phyloP scores from a whole-genome alignment of 2,329 filamentous ascomycete genomes.

The Coleophoma eucalyptorum region DNA sequence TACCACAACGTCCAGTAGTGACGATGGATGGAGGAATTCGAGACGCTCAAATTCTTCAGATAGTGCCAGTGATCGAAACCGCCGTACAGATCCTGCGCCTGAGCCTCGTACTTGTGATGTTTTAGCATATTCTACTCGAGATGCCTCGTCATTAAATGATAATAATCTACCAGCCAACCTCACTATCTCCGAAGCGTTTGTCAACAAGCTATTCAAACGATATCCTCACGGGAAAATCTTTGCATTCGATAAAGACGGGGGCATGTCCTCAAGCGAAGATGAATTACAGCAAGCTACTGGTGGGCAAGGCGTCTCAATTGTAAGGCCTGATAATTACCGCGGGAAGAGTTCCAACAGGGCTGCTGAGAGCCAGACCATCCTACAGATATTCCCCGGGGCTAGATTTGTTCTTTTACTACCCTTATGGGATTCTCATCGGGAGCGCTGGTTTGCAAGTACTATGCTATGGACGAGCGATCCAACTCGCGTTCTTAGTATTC shows the following conservation, averaged over 20 bases:
- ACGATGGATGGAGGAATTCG: background rate
- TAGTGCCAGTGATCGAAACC: background rate
- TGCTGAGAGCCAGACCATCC: background rate
- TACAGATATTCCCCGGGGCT: background rate
- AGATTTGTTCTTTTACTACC: slow-evolving; percentile 38
- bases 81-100: background rate
- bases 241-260: slow-evolving; percentile 11
- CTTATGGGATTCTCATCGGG: slow-evolving; percentile 40
- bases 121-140: background rate
- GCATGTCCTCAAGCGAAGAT: background rate
- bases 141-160: background rate
- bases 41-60: background rate
- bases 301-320: background rate
- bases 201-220: background rate
- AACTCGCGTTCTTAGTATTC: slow-evolving; percentile 38
- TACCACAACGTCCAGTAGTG: background rate
- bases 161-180: background rate
- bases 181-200: background rate
- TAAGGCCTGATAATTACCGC: background rate
- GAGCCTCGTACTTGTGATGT: background rate
- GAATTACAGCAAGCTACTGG: background rate
- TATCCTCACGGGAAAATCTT: slow-evolving; percentile 20
- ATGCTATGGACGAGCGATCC: slow-evolving; percentile 43
- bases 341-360: background rate
- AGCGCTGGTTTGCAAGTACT: slow-evolving; percentile 44